Percentiles rank a stretch among this genome's conserved stretches.
Conservation (phyloP, 768 basidiomycete species). For the Suillus tomentosus region DNA sequence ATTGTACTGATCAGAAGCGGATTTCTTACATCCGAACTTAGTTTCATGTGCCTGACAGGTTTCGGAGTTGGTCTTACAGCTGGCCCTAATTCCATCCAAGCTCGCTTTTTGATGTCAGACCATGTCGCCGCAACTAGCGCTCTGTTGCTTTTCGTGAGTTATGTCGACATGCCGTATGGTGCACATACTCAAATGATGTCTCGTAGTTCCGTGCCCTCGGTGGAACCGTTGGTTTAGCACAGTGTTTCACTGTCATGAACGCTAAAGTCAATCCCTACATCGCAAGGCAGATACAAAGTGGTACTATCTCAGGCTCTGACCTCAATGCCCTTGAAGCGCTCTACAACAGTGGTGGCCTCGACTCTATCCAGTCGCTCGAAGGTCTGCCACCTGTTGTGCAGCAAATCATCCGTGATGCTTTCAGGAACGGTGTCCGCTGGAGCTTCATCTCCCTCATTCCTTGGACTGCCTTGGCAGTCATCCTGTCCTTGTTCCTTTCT, state of each 20-base stretch:
- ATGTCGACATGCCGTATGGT: not conserved
- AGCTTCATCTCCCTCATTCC: slow-evolving; percentile 51
- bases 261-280: slow-evolving; percentile 42
- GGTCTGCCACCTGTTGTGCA: slow-evolving; percentile 39
- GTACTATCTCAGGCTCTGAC: slow-evolving; percentile 32
- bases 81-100: slow-evolving; percentile 44
- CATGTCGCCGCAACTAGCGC: slow-evolving; percentile 46
- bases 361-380: slow-evolving; percentile 39
- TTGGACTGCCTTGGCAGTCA: slow-evolving; percentile 40
- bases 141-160: slow-evolving; percentile 46
- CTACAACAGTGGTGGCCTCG: slow-evolving; percentile 28
- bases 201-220: slow-evolving; percentile 48
- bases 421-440: slow-evolving; percentile 43
- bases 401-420: slow-evolving; percentile 41
- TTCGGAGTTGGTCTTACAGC: slow-evolving; percentile 44
- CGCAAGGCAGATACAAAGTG: slow-evolving; percentile 24
- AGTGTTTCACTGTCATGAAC: slow-evolving; percentile 51
- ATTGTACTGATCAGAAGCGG: not conserved
- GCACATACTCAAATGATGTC: not conserved
- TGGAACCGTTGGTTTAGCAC: slow-evolving; percentile 56
- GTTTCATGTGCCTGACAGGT: slow-evolving; percentile 48
- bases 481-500: slow-evolving; percentile 41
- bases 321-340: slow-evolving; percentile 27
- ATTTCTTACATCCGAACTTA: slow-evolving; percentile 13
- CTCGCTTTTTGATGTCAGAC: slow-evolving; percentile 45